Evolutionary conservation across 163 green algal species (phyloP).

Genomic region (Scenedesmus sp.): DNA sequence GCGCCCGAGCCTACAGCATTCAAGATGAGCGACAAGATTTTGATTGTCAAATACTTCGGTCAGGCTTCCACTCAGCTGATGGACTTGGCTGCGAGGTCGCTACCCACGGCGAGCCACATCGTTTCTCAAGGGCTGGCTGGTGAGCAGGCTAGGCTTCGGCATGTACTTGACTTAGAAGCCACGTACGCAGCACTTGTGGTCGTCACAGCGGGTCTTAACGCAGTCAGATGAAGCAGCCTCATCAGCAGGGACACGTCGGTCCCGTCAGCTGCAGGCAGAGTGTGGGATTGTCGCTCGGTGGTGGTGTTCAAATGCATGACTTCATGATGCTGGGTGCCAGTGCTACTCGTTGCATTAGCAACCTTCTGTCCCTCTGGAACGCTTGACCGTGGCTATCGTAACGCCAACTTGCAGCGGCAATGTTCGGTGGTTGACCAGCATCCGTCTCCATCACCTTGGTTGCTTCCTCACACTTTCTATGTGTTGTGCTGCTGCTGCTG

Average conservation of each 20-base stretch:
- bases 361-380: not conserved
- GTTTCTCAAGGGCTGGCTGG: constrained; percentile 19
- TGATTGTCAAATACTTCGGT: constrained; percentile 31
- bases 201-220: not conserved
- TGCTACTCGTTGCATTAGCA: not conserved
- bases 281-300: not conserved
- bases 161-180: no score
- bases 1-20: not conserved
- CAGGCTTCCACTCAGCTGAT: constrained; percentile 22
- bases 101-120: not conserved
- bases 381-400: not conserved
- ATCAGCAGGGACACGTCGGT: not conserved
- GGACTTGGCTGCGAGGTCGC: constrained; percentile 1
- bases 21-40: constrained; percentile 3
- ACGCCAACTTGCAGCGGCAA: not conserved
- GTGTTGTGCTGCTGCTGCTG: not conserved
- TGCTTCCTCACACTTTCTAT: not conserved
- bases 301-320: not conserved
- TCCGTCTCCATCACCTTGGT: not conserved
- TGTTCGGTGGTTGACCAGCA: not conserved
- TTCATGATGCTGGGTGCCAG: not conserved
- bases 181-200: not conserved
- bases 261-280: not conserved
- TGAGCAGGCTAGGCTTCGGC: constrained; percentile 3
- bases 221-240: not conserved